Base-by-base conservation (phyloP, 768 basidiomycete genomes). In the Cystobasidium onofrii region DNA sequence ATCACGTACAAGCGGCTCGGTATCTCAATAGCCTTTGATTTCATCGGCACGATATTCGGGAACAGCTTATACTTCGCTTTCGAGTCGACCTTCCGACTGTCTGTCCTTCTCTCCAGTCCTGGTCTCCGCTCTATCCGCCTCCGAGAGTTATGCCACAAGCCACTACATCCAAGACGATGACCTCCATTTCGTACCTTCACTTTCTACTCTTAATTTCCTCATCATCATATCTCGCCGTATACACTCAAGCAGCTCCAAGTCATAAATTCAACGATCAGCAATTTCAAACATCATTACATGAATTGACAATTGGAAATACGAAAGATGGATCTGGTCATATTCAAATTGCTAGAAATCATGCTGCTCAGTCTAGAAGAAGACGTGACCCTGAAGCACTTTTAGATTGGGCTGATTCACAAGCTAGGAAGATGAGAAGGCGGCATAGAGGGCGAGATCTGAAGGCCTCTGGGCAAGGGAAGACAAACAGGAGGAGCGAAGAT, bases 291-390 rank as follows among this genome's bases (percentile, higher is more conserved):
- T 50, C 46, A n/a, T 20, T 50, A 20, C 12, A 50, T 20, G 46
- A 15, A 20, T 12, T 17, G 20, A n/a, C 20, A n/a, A 20, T 50
- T 50, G 46, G 46, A 50, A 15, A 50, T 20, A 4, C 18, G 4
- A 7, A 50, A n/a, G 46, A 50, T 50, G 46, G 18, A 50, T 15
- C 46, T 50, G 46, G 46, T 50, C 46, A 50, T n/a, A 50, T 50
- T n/a, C 46, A 50, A 50, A 50, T 50, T n/a, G 46, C 46, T n/a
- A 50, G 46, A n/a, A 64, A 64, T 27, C 63, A 64, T 25, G 63
- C 63, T 36, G 63, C 63, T 36, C 63, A 64, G 29, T 4, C 23
- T 36, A 4, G 2, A 27, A 9, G 66, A 12, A 67, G 41, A 50
- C 41, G 65, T n/a, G 65, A 67, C 27, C 29, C 41, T 33, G 39